Evolutionary conservation across 345 rosid species (phyloP), one percentile per base, ranked within the genome.

Genomic region (Toxicodendron radicans): DNA sequence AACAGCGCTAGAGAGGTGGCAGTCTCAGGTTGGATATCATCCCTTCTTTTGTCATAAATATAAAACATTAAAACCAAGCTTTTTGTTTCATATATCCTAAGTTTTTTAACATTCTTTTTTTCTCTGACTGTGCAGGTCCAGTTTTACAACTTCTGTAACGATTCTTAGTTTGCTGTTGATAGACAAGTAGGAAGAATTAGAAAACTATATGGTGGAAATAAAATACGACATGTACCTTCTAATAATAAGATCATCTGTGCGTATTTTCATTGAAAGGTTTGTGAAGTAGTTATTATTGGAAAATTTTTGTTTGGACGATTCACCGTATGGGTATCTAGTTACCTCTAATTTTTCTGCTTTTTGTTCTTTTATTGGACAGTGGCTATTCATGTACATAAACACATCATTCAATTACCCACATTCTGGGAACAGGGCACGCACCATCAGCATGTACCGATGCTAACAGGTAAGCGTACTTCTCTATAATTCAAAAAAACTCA

Each of bases 1-100:
- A 27, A 38, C 61, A 66, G 58, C 32, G 62, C 46, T 41, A 52
- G 23, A 38, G 35, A 23, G 58, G 43, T 30, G 64, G 76, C 73
- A 51, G 70, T 78, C 76, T 66, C 81, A 82, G 89, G 87, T 84
- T 43, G 63, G 80, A 32, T 7, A 17, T 52, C 35, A 24, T 32
- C 10, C 24, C 66, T 33, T 64, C 62, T 30, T 60, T 23, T n/a
- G 41, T 10, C 12, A 54, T 43, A n/a, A 21, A 7, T 9, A 16
- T 17, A 10, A 38, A n/a, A n/a, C n/a, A n/a, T n/a, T n/a, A n/a
- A n/a, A 6, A 18, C 33, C 7, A 20, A 41, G 27, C 16, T 35
- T 51, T 21, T 48, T 1, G 12, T 57, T 49, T 51, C 7, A 32
- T 2, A 54, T 20, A 23, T 27, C 12, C 5, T 41, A 17, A 5